Base-by-base conservation (phyloP, 75 land plant species). In the Sequoiadendron giganteum region DNA sequence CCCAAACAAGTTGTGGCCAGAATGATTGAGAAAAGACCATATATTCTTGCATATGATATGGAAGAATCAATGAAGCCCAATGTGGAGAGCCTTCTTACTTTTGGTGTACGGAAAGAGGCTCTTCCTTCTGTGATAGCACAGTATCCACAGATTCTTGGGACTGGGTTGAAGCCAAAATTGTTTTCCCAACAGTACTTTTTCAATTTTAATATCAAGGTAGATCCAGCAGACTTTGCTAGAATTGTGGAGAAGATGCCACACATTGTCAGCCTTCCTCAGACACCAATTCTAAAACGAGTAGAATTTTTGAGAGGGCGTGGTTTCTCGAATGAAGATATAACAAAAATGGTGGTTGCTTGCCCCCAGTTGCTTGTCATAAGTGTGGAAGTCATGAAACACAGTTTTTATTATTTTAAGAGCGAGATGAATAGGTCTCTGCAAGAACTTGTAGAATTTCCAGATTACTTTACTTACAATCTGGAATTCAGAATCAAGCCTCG, bases 191-290 rank as follows among this genome's bases (percentile, higher is more conserved):
- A 89, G 83, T 91, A 89, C 48, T 93, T 95, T 88, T 93, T 93
- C 76, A 92, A 92, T 56, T 84, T 93, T 85, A 91, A 94, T 85
- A 88, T 95, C 36, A 88, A 90, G 87, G 88, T 96, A n/a, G 94
- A 91, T 83, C 93, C 96, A 1, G 92, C 89, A 19, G 95, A 91
- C n/a, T 89, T 95, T 89, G 93, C 94, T 25, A 86, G 87, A 16
- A 87, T 92, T 18, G 40, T 96, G 32, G 96, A 94, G 86, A 93
- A 91, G 88, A 92, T 96, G 96, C 98, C 96, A 11, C 97, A 96
- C 87, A 89, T 94, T 42, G 93, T 95, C 14, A 89, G 94, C 83
- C 89, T 96, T 21, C 90, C 90, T 75, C 95, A 93, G 65, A 39
- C 76, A 48, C 83, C 94, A 88, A 93, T 95, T 70, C 76, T 89